Evolutionary conservation across 1,284 basidiomycete genomes (phyloP).

Genomic region (Neotropicomus parvogracilis): DNA sequence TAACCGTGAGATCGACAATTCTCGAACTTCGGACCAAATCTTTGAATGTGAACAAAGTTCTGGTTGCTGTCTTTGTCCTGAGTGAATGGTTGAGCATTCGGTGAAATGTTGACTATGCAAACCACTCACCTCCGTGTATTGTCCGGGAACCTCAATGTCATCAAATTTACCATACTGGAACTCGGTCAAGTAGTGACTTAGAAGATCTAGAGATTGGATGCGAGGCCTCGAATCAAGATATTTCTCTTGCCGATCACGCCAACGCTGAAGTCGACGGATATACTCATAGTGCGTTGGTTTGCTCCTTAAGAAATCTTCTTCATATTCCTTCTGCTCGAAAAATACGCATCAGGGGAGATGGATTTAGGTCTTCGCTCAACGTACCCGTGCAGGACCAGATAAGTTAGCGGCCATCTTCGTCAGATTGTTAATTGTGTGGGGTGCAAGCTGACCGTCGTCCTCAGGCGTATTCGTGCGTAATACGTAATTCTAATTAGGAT

Average conservation of each 20-base stretch:
- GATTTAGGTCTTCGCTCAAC: conserved; percentile 21
- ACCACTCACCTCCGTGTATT: conserved; percentile 83
- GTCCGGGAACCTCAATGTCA: conserved; percentile 97
- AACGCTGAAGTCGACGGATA: conserved; percentile 84
- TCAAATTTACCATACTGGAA: conserved; percentile 99
- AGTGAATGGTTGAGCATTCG: conserved; percentile 1
- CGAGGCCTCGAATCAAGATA: conserved; percentile 81
- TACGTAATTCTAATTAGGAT: conserved; percentile 59
- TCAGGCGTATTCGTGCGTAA: conserved; percentile 61
- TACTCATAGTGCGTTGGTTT: conserved; percentile 87
- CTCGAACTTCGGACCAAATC: conserved; percentile 91
- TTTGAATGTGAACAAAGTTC: conserved; percentile 88
- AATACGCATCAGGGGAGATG: conserved; percentile 3
- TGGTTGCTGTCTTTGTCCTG: conserved; percentile 94
- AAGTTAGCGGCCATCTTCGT: conserved; percentile 72
- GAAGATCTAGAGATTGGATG: conserved; percentile 82
- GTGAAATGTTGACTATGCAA: neutral
- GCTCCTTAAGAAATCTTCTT: conserved; percentile 85
- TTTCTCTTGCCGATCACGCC: conserved; percentile 92
- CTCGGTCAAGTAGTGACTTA: conserved; percentile 94
- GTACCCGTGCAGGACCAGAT: conserved; percentile 61
- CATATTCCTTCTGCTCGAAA: conserved; percentile 71
- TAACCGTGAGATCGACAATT: conserved; percentile 82
- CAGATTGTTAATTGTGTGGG: conserved; percentile 59
- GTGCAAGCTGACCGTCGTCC: conserved; percentile 75